Percentiles rank a stretch among this genome's conserved stretches.
Evolutionary conservation across 495 filamentous ascomycete species (phyloP).

Genomic region (Aspergillus coremiiformis): DNA sequence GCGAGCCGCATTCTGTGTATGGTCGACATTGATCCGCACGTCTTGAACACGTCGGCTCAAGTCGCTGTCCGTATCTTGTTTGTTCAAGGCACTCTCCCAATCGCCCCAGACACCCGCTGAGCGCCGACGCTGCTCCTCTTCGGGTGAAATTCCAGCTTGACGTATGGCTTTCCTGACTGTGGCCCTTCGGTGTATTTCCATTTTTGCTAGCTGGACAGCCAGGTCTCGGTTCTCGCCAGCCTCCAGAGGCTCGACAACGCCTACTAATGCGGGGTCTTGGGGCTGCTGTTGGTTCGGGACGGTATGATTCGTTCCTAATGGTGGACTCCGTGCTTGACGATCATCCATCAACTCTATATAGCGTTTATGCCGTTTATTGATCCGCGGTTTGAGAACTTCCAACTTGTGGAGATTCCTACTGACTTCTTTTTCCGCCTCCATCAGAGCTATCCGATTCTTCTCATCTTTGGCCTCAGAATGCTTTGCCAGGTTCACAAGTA

Average conservation of each 20-base stretch:
- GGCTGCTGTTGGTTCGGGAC: conserved; percentile 14
- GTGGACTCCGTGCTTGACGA: conserved; percentile 32
- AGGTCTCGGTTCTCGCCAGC: conserved; percentile 65
- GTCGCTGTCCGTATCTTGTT: conserved; percentile 26
- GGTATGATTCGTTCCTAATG: conserved; percentile 11
- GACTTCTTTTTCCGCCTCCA: conserved; percentile 48
- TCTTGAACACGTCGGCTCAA: conserved; percentile 44
- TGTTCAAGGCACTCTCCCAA: conserved; percentile 41
- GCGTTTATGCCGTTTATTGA: conserved; percentile 57
- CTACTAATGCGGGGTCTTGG: conserved; percentile 35
- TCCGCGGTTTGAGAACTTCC: conserved; percentile 58
- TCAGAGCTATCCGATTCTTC: conserved; percentile 40
- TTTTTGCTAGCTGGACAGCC: conserved; percentile 68
- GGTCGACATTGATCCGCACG: conserved; percentile 32
- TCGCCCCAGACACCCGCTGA: conserved; percentile 58
- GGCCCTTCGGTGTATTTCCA: conserved; percentile 64
- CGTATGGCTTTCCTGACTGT: conserved; percentile 48
- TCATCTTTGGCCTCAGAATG: conserved; percentile 52
- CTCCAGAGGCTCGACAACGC: conserved; percentile 49
- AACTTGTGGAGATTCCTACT: conserved; percentile 47
- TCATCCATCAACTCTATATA: conserved; percentile 49
- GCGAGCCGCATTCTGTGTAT: conserved; percentile 9
- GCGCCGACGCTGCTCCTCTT: conserved; percentile 50
- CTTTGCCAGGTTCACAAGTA: conserved; percentile 50
- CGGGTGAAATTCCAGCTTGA: conserved; percentile 45